A percentile compares a stretch with the other conserved stretches of the same genome.
Evolutionary conservation across 148 eudicot genomes (phyloP).

Genomic region (Rheum nobile): DNA sequence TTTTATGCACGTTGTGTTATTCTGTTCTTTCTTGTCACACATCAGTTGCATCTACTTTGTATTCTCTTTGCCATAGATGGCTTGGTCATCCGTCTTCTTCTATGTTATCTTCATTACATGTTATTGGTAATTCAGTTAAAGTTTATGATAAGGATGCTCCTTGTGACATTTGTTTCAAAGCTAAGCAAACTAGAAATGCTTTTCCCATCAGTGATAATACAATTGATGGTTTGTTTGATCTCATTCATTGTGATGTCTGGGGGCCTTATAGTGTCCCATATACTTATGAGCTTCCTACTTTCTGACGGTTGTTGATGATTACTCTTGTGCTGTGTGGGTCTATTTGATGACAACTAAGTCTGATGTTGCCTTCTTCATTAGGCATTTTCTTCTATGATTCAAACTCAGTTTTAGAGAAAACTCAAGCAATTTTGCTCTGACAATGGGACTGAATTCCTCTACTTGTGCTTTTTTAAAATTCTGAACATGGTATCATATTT

Average conservation of each 20-base stretch:
- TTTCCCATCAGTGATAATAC: background rate
- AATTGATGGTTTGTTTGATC: background rate
- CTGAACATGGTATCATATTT: no score
- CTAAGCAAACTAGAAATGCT: background rate
- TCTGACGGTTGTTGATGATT: slow-evolving; percentile 4
- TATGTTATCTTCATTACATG: rapidly evolving
- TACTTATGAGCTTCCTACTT: background rate
- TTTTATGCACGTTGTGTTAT: no score
- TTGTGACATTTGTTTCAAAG: background rate
- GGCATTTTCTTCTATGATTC: background rate
- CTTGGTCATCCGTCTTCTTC: background rate
- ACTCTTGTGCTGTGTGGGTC: background rate
- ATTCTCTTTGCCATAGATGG: background rate
- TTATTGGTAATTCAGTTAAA: background rate
- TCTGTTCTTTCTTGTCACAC: no score
- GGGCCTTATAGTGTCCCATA: background rate
- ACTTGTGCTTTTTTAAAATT: no score
- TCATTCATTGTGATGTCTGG: slow-evolving; percentile 14
- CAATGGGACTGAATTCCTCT: no score
- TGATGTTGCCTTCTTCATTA: background rate
- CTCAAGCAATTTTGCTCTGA: no score
- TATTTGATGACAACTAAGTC: background rate
- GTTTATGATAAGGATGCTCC: background rate
- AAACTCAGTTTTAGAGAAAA: no score
- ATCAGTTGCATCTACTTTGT: no score